Percentiles rank a stretch among this genome's conserved stretches.
phyloP scores from a whole-genome alignment of 306 rosid species.

The Albizia julibrissin region DNA sequence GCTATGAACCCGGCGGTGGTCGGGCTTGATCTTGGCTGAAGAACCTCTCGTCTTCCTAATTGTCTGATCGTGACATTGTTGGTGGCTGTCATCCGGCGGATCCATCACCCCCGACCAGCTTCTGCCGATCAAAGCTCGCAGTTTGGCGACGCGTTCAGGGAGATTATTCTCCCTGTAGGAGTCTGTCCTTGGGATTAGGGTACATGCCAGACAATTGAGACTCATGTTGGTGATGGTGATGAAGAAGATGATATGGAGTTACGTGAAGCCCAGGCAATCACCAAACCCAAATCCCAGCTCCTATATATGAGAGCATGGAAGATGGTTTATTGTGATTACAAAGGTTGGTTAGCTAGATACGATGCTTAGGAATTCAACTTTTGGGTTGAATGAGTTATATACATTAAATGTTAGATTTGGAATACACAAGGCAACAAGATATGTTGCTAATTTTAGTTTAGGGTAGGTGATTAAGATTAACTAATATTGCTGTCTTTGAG shows the following conservation, averaged over 20 bases:
- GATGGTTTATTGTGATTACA: neutral
- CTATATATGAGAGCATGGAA: neutral
- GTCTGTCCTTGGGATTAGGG: constrained; percentile 53
- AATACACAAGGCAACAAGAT: neutral
- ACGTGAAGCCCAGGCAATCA: constrained; percentile 32
- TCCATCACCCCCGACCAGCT: constrained; percentile 62
- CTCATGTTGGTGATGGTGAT: constrained; percentile 34
- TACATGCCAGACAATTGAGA: constrained; percentile 67
- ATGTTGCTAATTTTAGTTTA: neutral
- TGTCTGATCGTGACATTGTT: neutral
- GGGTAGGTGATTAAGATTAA: neutral
- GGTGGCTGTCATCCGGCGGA: neutral
- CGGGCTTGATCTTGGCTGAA: neutral
- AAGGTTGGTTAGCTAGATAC: neutral
- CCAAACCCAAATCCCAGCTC: constrained; percentile 29
- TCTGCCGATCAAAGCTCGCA: constrained; percentile 36
- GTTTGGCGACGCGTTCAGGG: neutral
- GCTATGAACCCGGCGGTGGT: constrained; percentile 47
- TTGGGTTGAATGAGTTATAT: neutral
- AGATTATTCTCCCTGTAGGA: constrained; percentile 31
- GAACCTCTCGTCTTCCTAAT: neutral
- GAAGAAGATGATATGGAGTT: neutral
- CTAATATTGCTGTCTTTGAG: constrained; percentile 12
- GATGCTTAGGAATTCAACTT: neutral
- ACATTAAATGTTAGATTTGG: neutral